A percentile compares a stretch with the other conserved stretches of the same genome.
Evolutionary conservation across 73 alveolate genomes (phyloP).

Genomic region (Stentor roeselii): DNA sequence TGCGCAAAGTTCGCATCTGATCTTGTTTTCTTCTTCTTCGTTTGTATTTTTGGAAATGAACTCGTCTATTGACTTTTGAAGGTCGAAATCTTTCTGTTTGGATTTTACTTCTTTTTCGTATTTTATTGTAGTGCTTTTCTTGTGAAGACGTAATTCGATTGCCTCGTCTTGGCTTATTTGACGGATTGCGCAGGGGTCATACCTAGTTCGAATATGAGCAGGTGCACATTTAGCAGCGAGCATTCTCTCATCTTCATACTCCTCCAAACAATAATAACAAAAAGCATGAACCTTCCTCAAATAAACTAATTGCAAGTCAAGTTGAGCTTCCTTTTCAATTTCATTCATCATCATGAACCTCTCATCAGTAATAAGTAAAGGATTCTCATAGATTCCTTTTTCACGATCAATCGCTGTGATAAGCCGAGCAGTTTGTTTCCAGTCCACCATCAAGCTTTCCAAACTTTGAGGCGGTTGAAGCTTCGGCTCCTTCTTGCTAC

Average conservation of each 20-base stretch:
- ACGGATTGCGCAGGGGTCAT: slow-evolving; percentile 30
- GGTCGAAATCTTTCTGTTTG: slow-evolving; percentile 19
- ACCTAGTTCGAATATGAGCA: slow-evolving; percentile 66
- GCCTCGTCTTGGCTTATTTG: background rate
- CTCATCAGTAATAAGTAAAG: slow-evolving; percentile 29
- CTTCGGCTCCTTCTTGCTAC: slow-evolving; percentile 50
- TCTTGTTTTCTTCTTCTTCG: slow-evolving; percentile 44
- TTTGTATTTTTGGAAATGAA: slow-evolving; percentile 51
- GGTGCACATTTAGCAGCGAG: slow-evolving; percentile 87
- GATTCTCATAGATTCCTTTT: slow-evolving; percentile 48
- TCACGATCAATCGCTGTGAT: slow-evolving; percentile 71
- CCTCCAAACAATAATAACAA: slow-evolving; percentile 89
- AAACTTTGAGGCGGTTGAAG: slow-evolving; percentile 76
- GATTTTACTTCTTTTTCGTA: slow-evolving; percentile 16
- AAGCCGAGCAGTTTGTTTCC: slow-evolving; percentile 52
- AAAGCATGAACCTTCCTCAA: slow-evolving; percentile 87
- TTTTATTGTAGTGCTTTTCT: slow-evolving; percentile 15
- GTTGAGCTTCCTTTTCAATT: slow-evolving; percentile 30
- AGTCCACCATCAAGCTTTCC: slow-evolving; percentile 66
- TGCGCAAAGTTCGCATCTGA: slow-evolving; percentile 66
- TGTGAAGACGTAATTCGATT: background rate
- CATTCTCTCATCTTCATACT: slow-evolving; percentile 88
- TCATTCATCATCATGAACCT: slow-evolving; percentile 32
- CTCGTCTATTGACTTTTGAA: slow-evolving; percentile 46
- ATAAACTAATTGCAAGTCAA: slow-evolving; percentile 76